Evolutionary conservation across 495 filamentous ascomycete genomes (phyloP), one percentile per base, ranked within the genome.

Genomic region (Aspergillus bridgeri): DNA sequence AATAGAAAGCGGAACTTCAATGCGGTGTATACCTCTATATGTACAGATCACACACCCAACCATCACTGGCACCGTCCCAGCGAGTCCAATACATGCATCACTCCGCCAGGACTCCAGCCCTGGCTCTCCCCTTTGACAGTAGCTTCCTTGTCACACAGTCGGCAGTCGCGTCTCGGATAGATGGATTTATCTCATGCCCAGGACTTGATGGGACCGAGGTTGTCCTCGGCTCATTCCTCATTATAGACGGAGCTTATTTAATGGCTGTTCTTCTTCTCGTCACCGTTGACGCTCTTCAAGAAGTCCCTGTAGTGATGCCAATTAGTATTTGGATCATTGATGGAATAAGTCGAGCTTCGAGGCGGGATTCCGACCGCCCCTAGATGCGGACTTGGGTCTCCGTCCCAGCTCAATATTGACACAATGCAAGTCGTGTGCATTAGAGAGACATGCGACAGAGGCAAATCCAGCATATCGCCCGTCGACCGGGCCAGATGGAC

Each of bases 201-300:
- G 27, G 55, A 3, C 33, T 25, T 8, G 20, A 43, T 19, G 19
- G 19, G 19, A 42, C 38, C 20, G 48, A 54, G 44, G 17, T 17
- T 18, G 45, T 56, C 54, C 60, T 60, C 43, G 55, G 52, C 38
- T 53, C 52, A 33, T 45, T 56, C 51, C 42, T 47, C 54, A 54
- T 52, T 20, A 42, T 50, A 50, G 23, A 44, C 21, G 59, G 53
- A 49, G 42, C 13, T 38, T 38, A 46, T 70, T 71, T 86, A 88
- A 71, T 87, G 84, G 66, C 85, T 84, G 48, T 80, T 72, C 69
- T 84, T 83, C 75, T 89, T 89, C 73, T 86, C 83, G 56, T 86
- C 85, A 21, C 70, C 79, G 53, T 91, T 86, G 42, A 86, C 84
- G 50, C 86, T 80, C 66, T 89, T 88, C 64, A 94, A 62, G 73